Evolutionary conservation across 495 filamentous ascomycete genomes (phyloP).

Genomic region (Trichocladium uniseriatum): DNA sequence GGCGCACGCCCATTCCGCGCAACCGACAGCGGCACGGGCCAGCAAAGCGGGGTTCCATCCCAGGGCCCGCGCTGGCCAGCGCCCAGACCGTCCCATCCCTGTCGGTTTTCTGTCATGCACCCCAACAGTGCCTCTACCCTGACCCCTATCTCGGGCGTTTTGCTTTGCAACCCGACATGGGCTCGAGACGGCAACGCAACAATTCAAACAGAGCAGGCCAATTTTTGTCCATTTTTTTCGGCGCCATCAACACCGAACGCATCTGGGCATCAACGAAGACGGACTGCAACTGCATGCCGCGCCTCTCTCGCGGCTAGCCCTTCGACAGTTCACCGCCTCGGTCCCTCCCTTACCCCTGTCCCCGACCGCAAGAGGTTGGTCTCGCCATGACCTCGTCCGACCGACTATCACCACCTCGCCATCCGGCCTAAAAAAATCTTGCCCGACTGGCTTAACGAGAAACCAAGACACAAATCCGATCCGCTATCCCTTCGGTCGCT

Average conservation of each 20-base stretch:
- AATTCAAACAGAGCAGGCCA: slow-evolving; percentile 9
- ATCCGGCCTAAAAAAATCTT: slow-evolving; percentile 11
- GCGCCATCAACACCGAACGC: slow-evolving; percentile 1
- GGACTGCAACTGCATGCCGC: neutral
- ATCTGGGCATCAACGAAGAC: neutral
- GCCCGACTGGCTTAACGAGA: neutral
- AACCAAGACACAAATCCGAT: neutral
- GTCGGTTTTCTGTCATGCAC: slow-evolving; percentile 13
- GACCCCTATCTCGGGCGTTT: slow-evolving; percentile 28
- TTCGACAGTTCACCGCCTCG: slow-evolving; percentile 11
- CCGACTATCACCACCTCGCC: slow-evolving; percentile 17
- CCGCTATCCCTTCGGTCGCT: neutral
- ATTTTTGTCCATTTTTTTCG: slow-evolving; percentile 14
- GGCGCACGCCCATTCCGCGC: slow-evolving; percentile 8
- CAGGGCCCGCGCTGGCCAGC: neutral
- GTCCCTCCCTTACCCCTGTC: slow-evolving; percentile 6
- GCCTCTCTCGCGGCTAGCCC: neutral
- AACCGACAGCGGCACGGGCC: neutral
- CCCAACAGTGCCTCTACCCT: slow-evolving; percentile 19
- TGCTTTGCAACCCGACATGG: slow-evolving; percentile 23
- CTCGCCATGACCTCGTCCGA: slow-evolving; percentile 21
- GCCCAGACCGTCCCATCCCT: neutral
- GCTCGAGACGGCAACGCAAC: slow-evolving; percentile 16
- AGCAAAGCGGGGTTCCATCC: neutral
- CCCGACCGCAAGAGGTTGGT: slow-evolving; percentile 13